Percentiles rank a stretch among this genome's conserved stretches.
These are phyloP conservation scores for Capronia coronata DNA, from an alignment of 2,329 filamentous ascomycete genomes.

Conservation along the genomic window DNA sequence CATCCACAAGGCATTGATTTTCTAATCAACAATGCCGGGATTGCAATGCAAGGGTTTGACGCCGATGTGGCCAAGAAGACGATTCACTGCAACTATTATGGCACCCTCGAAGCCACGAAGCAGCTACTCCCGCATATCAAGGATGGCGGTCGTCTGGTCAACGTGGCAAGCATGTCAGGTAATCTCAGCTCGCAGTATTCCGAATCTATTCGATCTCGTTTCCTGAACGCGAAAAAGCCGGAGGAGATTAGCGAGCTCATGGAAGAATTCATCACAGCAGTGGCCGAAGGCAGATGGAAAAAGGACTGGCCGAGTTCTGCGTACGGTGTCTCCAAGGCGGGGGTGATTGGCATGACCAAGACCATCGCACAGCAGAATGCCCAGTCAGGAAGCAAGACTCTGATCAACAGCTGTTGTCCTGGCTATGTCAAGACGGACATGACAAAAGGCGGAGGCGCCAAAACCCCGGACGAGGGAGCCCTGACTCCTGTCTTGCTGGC, in stretches of 20 bases:
- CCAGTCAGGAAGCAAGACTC: slow-evolving; percentile 31
- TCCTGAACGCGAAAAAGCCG: slow-evolving; percentile 38
- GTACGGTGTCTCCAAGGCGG: slow-evolving; percentile 45
- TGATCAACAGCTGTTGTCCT: slow-evolving; percentile 41
- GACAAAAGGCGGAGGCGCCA: slow-evolving; percentile 38
- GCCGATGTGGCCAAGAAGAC: slow-evolving; percentile 45
- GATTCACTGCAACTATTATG: slow-evolving; percentile 48
- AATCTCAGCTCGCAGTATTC: slow-evolving; percentile 44
- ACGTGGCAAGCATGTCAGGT: slow-evolving; percentile 44
- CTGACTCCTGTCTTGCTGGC: slow-evolving; percentile 42
- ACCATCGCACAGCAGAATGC: slow-evolving; percentile 34
- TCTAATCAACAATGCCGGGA: slow-evolving; percentile 50
- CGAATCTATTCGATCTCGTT: slow-evolving; percentile 37
- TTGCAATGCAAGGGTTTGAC: slow-evolving; percentile 45
- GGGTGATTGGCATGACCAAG: slow-evolving; percentile 39
- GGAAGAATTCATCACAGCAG: slow-evolving; percentile 44
- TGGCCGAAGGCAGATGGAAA: slow-evolving; percentile 42
- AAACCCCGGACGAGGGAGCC: slow-evolving; percentile 42
- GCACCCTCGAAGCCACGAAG: slow-evolving; percentile 43
- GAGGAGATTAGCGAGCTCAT: slow-evolving; percentile 44
- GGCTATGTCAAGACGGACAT: slow-evolving; percentile 46
- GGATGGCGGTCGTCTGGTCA: slow-evolving; percentile 43
- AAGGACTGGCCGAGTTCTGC: slow-evolving; percentile 46
- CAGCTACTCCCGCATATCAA: slow-evolving; percentile 44
- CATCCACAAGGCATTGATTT: slow-evolving; percentile 48